Evolutionary conservation across 192 early-diverging fungal species (phyloP), one percentile per base, ranked within the genome.

Genomic region (Gonapodya sp.): DNA sequence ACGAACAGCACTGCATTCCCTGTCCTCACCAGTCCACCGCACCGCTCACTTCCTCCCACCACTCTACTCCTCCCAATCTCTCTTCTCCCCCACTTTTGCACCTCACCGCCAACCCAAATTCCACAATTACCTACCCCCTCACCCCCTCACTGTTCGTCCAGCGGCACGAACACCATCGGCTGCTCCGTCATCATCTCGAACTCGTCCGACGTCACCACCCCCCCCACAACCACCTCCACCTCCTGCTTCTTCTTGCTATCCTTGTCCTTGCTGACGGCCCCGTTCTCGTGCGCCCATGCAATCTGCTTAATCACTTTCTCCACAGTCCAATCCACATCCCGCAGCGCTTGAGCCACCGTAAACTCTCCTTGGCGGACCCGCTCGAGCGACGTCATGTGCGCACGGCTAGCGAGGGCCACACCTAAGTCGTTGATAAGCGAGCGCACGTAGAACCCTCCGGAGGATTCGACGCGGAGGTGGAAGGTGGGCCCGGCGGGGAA

Each of bases 361-460:
- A 81, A 46, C 32, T 30, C 73, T 8, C 80, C 80, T 36, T 81
- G 80, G 14, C 78, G 35, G 18, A 35, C 64, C 78, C 80, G 31
- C 35, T 34, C 64, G 18, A 81, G 78, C 8, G 30, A 2, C 0
- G 35, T 79, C 80, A 82, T 79, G 64, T 81, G 78, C 1, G 81
- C 81, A 0, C 78, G 35, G 32, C 78, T 80, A 36, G 34, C 75
- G 36, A 82, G 79, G 2, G 35, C 79, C 36, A 80, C 0, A 2
- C 79, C 81, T 35, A 82, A 33, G 36, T 82, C 81, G 79, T 82
- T 77, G 0, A 82, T 79, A 24, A 82, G 36, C 31, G 78, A 80
- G 24, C 81, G 24, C 2, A 82, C 79, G 46, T 82, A 82, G 36
- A 72, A 73, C 32, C 81, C 81, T 31, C 78, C 78, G 35, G 35